Conservation (phyloP, 1,139 yeast species). For the Suhomyces coccinellae region DNA sequence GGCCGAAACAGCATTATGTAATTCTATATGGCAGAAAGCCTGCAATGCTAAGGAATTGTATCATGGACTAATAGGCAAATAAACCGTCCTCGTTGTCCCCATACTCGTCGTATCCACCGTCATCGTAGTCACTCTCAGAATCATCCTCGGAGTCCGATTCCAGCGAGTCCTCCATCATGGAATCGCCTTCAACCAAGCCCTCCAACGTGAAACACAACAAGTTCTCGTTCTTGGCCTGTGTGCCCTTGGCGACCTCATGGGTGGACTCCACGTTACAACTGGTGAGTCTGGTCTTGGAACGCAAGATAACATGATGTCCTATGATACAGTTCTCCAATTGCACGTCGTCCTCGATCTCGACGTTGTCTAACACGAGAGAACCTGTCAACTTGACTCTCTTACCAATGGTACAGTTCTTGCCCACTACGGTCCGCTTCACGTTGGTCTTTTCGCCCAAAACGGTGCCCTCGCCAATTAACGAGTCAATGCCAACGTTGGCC, state of each 20-base stretch:
- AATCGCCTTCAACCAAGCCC: conserved; percentile 41
- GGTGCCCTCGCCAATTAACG: conserved; percentile 64
- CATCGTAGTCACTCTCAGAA: conserved; percentile 33
- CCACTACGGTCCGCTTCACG: conserved; percentile 79
- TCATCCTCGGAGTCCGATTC: conserved; percentile 31
- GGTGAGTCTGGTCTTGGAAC: conserved; percentile 58
- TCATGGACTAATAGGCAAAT: conserved; percentile 33
- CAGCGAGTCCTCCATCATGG: conserved; percentile 25
- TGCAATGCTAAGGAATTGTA: neutral
- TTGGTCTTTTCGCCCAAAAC: conserved; percentile 74
- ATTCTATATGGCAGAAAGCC: neutral
- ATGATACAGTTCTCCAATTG: conserved; percentile 85
- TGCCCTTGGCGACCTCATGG: conserved; percentile 60
- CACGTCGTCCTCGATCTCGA: conserved; percentile 77
- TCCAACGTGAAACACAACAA: conserved; percentile 65
- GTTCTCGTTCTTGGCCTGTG: conserved; percentile 81
- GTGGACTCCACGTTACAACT: conserved; percentile 86
- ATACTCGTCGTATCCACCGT: conserved; percentile 33
- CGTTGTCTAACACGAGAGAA: conserved; percentile 73
- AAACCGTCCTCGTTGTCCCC: conserved; percentile 47
- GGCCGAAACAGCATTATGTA: neutral
- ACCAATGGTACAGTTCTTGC: conserved; percentile 76
- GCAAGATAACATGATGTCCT: conserved; percentile 67
- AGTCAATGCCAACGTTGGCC: conserved; percentile 87
- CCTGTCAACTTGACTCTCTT: conserved; percentile 86